Evolutionary conservation across 2,329 filamentous ascomycete species (phyloP), one percentile per base, ranked within the genome.

Genomic region (Hypoxylon sp.): DNA sequence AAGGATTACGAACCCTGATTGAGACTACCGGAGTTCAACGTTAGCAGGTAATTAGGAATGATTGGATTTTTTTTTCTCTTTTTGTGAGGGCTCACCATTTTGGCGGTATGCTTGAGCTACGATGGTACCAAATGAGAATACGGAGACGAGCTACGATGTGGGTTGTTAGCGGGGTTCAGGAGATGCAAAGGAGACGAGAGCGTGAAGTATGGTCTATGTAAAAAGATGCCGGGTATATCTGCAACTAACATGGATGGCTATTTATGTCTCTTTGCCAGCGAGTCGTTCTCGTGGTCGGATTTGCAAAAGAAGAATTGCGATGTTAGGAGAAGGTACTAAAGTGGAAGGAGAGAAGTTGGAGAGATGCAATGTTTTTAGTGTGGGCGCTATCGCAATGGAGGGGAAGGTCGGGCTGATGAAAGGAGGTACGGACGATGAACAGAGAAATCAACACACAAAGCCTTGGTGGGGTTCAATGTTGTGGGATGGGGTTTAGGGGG

Each of bases 1-100:
- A 38, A 56, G 46, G 53, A 72, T 74, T 68, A 88, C 86, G 80
- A 84, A 90, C 88, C 88, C 88, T 80, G 88, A 90, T 87, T 89
- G 86, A 89, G 88, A 90, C 88, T 90, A 75, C 43, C 55, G 66
- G 55, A 63, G 59, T 48, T 51, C 19, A 69, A 69, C 66, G 74
- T 74, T 71, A 72, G 67, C 50, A 70, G 51, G 52, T 61, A 48
- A 25, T 2, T 28, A 23, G 9, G 52, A 25, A 50, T 60, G 58
- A 53, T 66, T 55, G 43, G 51, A 10, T 50, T 53, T 56, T 19
- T 41, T 41, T 21, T 41, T 41, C 14, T 41, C 19, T 21, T 41
- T 41, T 5, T 45, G 41, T 52, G 14, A 45, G 19, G 17, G 46
- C 75, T 76, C 72, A 78, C 76, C 76, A 78, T 78, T 69, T 57